phyloP scores from a whole-genome alignment of 305 asterid species.

The Fraxinus sp. region DNA sequence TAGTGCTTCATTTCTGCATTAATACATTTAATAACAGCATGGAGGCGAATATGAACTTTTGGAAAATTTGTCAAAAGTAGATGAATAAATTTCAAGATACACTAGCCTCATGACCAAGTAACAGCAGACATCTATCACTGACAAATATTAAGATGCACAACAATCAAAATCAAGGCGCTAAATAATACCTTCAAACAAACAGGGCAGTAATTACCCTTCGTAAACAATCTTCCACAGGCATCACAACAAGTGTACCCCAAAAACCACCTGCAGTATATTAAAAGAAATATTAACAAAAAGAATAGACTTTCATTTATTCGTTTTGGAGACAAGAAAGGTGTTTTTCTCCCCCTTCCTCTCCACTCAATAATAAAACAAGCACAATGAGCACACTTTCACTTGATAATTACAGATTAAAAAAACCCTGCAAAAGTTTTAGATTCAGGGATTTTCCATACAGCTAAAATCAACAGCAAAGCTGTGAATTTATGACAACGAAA shows the following conservation, averaged over 20 bases:
- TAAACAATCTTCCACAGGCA: slow-evolving; percentile 98
- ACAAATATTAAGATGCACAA: background rate
- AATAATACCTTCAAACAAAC: slow-evolving; percentile 86
- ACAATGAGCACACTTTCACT: background rate
- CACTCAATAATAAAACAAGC: background rate
- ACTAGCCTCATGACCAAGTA: background rate
- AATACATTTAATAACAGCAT: background rate
- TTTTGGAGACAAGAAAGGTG: background rate
- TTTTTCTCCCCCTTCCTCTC: background rate
- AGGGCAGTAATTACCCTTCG: slow-evolving; percentile 93
- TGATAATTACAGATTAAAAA: background rate
- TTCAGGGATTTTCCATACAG: background rate
- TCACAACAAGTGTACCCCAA: slow-evolving; percentile 97
- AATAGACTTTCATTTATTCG: background rate
- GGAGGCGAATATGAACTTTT: background rate
- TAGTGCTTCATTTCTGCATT: background rate
- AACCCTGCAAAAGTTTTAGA: background rate
- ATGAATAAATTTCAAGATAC: background rate
- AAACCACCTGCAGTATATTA: slow-evolving; percentile 77
- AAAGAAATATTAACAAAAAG: background rate
- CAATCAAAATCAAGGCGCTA: background rate
- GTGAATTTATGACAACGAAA: background rate
- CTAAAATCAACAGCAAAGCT: background rate
- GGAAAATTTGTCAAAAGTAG: background rate
- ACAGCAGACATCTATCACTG: background rate